Evolutionary conservation across 768 basidiomycete species (phyloP), one percentile per base, ranked within the genome.

Genomic region (Russula compacta): DNA sequence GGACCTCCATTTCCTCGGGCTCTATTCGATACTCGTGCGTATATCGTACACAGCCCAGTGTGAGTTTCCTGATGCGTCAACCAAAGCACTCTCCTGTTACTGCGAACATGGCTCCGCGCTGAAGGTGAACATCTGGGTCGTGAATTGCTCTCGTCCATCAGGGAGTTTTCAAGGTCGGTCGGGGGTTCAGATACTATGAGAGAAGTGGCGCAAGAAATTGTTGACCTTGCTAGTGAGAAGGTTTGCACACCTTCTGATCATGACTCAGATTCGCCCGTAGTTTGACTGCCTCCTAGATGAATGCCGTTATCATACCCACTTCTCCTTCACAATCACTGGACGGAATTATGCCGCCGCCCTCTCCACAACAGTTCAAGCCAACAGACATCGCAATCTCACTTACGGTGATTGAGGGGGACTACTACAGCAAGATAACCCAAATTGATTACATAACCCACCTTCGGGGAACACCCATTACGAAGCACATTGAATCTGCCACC

Each of bases 401-500:
- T 12, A 74, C 78, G 2, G 64, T 78, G 11, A 68, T 79, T 11
- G 79, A 80, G 66, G 75, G 76, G 17, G 76, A 79, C 57, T 70
- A 66, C 53, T 79, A 76, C 63, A 67, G 66, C 19, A 66, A 70
- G 21, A 73, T 80, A 17, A 67, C 71, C 42, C 73, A 77, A 0
- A 71, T 72, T 5, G 79, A 79, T 66, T 80, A 76, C 51, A 73
- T 80, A 43, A 71, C 70, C 17, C 73, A 79, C 65, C 68, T 78
- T 15, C 67, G 68, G 24, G 61, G 70, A 11, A 69, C 70, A 6
- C 47, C 61, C 9, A 59, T 61, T 21, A 76, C 75, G 60, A 72
- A 69, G 8, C 61, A 59, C 57, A 68, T 78, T 7, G 71, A 74
- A 47, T 70, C 63, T 11, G 73, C 74, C 4, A 70, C 71, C 21